phyloP scores from a whole-genome alignment of 2,329 filamentous ascomycete species.

The Botrytis cinerea region DNA sequence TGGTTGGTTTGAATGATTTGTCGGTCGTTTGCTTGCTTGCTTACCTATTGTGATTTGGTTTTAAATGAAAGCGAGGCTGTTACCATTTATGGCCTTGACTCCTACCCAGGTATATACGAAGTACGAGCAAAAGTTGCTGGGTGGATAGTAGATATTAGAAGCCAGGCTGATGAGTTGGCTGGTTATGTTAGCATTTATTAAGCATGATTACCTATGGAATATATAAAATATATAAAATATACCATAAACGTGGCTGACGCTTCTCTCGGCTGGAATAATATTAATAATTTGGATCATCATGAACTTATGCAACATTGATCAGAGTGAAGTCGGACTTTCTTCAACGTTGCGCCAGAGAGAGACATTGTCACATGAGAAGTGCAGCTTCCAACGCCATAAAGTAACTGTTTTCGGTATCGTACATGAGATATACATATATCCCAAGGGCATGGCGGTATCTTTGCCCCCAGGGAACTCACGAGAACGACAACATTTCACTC shows the following conservation, averaged over 20 bases:
- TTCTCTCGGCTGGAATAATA: conserved; percentile 14
- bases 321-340: background rate
- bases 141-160: background rate
- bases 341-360: background rate
- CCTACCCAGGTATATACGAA: background rate
- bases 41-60: background rate
- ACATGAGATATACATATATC: background rate
- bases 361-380: conserved; percentile 1
- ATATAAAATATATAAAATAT: background rate
- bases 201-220: background rate
- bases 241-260: background rate
- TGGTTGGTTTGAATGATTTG: conserved; percentile 6
- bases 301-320: conserved; percentile 1
- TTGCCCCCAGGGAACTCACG: background rate
- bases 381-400: background rate
- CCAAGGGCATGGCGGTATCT: background rate
- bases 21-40: background rate
- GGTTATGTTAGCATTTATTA: too few species aligned
- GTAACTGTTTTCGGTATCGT: conserved; percentile 2
- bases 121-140: background rate
- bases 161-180: conserved; percentile 7
- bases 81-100: background rate
- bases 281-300: background rate
- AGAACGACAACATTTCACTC: background rate
- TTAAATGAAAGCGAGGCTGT: conserved; percentile 7